Evolutionary conservation across 257 asterid genomes (phyloP).

Genomic region (Solanum ossicruentum): DNA sequence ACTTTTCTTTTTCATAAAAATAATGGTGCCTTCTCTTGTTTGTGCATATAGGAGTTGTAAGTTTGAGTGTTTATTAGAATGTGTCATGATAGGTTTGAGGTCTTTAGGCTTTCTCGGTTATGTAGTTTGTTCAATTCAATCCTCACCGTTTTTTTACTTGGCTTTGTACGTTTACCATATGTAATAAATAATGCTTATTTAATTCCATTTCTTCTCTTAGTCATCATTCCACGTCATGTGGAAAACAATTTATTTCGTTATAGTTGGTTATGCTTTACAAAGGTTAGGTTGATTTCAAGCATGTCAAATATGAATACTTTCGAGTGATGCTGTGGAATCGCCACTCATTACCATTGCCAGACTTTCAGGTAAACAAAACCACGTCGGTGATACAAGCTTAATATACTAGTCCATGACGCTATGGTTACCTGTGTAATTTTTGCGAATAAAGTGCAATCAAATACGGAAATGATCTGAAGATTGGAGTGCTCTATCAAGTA

Average conservation of each 20-base stretch:
- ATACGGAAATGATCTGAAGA: not conserved
- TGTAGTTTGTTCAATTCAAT: no score
- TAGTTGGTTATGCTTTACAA: not conserved
- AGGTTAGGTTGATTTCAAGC: not conserved
- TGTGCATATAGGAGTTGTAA: no score
- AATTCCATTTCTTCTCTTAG: not conserved
- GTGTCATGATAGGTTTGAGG: no score
- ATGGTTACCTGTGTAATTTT: not conserved
- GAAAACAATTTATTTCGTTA: not conserved
- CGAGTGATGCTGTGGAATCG: no score
- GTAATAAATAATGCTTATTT: no score
- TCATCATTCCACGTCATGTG: not conserved
- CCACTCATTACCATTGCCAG: no score
- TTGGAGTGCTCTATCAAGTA: not conserved
- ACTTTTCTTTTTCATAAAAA: no score
- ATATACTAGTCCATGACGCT: not conserved
- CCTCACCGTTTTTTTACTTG: no score
- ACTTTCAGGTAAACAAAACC: not conserved
- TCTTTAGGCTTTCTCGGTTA: no score
- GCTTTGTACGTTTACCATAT: no score
- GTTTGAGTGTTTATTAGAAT: no score
- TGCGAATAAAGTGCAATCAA: not conserved
- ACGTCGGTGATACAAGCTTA: not conserved
- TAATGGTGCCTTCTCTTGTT: no score
- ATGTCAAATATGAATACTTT: not conserved